Evolutionary conservation across 129 eudicot species (phyloP).

Genomic region (Saussurea involucrata): DNA sequence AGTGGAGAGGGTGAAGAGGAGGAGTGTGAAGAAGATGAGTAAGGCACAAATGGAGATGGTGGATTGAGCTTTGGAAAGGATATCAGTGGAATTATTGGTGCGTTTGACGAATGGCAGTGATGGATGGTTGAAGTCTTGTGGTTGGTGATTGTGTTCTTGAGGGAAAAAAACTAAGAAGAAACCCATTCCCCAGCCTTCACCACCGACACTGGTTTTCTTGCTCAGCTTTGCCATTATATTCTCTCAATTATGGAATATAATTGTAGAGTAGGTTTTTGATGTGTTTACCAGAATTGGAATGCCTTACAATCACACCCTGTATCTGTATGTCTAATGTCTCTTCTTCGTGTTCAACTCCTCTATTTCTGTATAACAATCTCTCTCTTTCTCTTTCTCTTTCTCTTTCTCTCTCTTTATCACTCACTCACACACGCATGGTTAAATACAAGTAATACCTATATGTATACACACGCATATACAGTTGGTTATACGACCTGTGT

Average conservation of each 20-base stretch:
- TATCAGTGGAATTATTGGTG: slow-evolving; percentile 35
- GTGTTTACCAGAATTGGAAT: neutral
- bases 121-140: slow-evolving; percentile 7
- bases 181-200: slow-evolving; percentile 67
- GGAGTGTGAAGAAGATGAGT: slow-evolving; percentile 55
- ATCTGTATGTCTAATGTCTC: neutral
- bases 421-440: neutral
- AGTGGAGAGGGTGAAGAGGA: slow-evolving; percentile 75
- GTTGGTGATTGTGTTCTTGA: slow-evolving; percentile 39
- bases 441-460: neutral
- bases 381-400: neutral
- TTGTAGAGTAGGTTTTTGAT: neutral
- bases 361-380: neutral
- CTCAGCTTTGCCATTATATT: slow-evolving; percentile 13
- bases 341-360: slow-evolving; percentile 12
- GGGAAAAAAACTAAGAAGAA: slow-evolving; percentile 85
- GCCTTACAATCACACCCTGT: neutral
- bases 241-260: neutral
- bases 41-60: slow-evolving; percentile 75
- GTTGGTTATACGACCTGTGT: neutral
- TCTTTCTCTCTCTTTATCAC: neutral
- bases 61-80: slow-evolving; percentile 65
- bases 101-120: slow-evolving; percentile 22
- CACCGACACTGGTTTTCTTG: slow-evolving; percentile 17
- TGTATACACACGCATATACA: neutral